Percentiles rank a stretch among this genome's conserved stretches.
phyloP scores from a whole-genome alignment of 352 stramenopile genomes.

The Phytopythium litorale region DNA sequence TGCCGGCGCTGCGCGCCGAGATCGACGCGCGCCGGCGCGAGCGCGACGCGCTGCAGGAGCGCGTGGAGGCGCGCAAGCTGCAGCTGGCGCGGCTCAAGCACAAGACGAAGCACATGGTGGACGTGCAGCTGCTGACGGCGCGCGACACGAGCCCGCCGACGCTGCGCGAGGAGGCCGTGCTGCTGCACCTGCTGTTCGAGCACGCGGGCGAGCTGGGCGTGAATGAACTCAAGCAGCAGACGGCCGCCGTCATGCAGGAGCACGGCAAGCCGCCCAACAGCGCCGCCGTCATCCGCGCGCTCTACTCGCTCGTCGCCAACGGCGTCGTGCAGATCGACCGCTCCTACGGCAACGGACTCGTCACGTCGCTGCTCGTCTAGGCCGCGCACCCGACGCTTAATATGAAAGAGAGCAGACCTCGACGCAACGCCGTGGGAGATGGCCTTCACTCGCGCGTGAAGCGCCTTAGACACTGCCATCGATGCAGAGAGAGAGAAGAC shows the following conservation, averaged over 20 bases:
- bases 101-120: conserved; percentile 68
- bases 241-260: conserved; percentile 31
- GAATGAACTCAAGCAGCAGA: conserved; percentile 55
- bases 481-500: too few relatives aligned
- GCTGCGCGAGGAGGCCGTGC: conserved; percentile 49
- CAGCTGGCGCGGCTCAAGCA: conserved; percentile 40
- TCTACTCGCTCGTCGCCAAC: conserved; percentile 67
- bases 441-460: too few relatives aligned
- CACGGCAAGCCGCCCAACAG: conserved; percentile 42
- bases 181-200: conserved; percentile 59
- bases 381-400: background rate
- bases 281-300: conserved; percentile 42
- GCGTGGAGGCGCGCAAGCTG: conserved; percentile 37
- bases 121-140: conserved; percentile 50
- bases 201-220: conserved; percentile 63
- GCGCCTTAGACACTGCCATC: too few relatives aligned
- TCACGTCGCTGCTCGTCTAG: conserved; percentile 62
- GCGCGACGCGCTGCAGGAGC: conserved; percentile 16
- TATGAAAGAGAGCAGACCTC: background rate
- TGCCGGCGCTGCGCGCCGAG: conserved; percentile 32
- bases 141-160: conserved; percentile 38
- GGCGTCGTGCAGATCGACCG: conserved; percentile 71
- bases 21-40: conserved; percentile 23
- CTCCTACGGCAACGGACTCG: conserved; percentile 55
- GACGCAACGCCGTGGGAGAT: too few relatives aligned